phyloP scores from a whole-genome alignment of 441 rosid species.

The Biscutella laevigata region DNA sequence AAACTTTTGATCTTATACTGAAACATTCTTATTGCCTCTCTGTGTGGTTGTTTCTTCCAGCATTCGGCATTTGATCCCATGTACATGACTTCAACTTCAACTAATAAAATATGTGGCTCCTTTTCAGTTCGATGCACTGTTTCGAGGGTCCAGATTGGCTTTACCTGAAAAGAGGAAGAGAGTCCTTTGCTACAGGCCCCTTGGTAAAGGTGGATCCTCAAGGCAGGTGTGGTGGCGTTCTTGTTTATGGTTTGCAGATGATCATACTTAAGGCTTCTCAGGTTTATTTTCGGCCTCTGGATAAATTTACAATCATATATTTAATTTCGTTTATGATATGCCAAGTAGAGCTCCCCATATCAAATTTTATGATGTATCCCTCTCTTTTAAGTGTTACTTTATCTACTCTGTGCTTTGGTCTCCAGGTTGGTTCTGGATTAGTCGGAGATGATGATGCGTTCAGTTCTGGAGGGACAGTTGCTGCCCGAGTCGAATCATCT shows the following conservation, averaged over 20 bases:
- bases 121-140: slow-evolving; percentile 95
- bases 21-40: neutral
- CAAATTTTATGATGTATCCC: neutral
- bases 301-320: slow-evolving; percentile 1
- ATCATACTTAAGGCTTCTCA: slow-evolving; percentile 89
- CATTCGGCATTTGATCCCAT: neutral
- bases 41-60: slow-evolving; percentile 4
- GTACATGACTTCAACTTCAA: neutral
- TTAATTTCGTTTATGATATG: neutral
- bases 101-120: slow-evolving; percentile 7
- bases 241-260: slow-evolving; percentile 95
- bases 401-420: slow-evolving; percentile 19
- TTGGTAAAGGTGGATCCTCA: slow-evolving; percentile 89
- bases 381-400: neutral
- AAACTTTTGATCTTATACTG: neutral
- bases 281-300: slow-evolving; percentile 34
- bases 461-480: slow-evolving; percentile 58
- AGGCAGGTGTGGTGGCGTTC: slow-evolving; percentile 93
- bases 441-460: slow-evolving; percentile 81
- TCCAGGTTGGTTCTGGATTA: slow-evolving; percentile 79
- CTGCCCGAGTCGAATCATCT: slow-evolving; percentile 79
- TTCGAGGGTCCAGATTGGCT: slow-evolving; percentile 97
- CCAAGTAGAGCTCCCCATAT: neutral
- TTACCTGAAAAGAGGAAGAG: slow-evolving; percentile 91
- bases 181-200: slow-evolving; percentile 81